Evolutionary conservation across 1,284 basidiomycete species (phyloP).

Genomic region (Trichosporon inkin): DNA sequence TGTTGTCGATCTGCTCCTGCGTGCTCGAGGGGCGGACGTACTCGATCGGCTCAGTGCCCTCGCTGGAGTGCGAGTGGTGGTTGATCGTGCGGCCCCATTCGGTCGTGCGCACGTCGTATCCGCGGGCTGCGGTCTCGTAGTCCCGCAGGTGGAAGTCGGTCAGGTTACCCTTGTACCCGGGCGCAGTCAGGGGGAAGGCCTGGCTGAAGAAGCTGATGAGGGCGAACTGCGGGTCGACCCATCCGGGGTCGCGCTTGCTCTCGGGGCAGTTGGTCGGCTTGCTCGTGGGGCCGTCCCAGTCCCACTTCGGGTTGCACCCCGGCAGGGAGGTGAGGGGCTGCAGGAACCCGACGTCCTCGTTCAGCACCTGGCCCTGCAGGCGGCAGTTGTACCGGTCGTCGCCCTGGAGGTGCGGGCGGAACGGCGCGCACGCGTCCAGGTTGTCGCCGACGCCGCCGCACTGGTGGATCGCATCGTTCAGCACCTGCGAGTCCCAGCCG

Average conservation of each 20-base stretch:
- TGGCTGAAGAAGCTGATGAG: slow-evolving; percentile 3
- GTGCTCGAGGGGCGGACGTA: slow-evolving; percentile 3
- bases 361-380: slow-evolving; percentile 13
- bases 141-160: not conserved
- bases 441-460: slow-evolving; percentile 12
- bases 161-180: not conserved
- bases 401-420: slow-evolving; percentile 2
- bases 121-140: not conserved
- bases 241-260: slow-evolving; percentile 13
- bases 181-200: not conserved
- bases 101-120: slow-evolving; percentile 7
- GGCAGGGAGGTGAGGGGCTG: slow-evolving; percentile 13
- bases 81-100: slow-evolving; percentile 6
- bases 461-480: slow-evolving; percentile 8
- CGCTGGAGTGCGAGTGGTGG: not conserved
- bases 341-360: slow-evolving; percentile 16
- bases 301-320: slow-evolving; percentile 21
- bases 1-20: slow-evolving; percentile 1
- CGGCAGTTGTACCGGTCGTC: slow-evolving; percentile 6
- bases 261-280: slow-evolving; percentile 16
- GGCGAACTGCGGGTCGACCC: slow-evolving; percentile 6
- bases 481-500: slow-evolving; percentile 14
- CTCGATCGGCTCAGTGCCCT: not conserved
- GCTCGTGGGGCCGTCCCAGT: slow-evolving; percentile 3
- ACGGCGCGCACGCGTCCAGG: not conserved